Base-by-base conservation (phyloP, 768 basidiomycete species). In the Calocera viscosa region DNA sequence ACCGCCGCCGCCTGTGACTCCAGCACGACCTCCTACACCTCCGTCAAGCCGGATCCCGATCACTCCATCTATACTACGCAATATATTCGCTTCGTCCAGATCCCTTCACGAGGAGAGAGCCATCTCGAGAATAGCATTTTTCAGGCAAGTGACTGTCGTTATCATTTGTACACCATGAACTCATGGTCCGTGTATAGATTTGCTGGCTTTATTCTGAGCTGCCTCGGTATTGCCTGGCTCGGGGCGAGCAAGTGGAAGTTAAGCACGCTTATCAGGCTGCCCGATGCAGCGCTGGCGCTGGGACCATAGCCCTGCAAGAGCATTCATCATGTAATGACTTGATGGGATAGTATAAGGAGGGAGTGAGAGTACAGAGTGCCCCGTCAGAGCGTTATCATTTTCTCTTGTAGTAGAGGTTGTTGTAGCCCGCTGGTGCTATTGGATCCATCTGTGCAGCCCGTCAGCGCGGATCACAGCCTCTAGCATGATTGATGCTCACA, bases 401-500 rank as follows among this genome's bases (percentile, higher is more conserved):
- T 32, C 14, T 28, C 5, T 32, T 30, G 30, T 60, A 22, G 53
- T 16, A 60, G 24, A 60, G 14, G 30, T 60, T 60, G 30, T 60
- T 60, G 7, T 10, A 92, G 17, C 79, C 82, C 70, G 84, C 77
- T 0, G 90, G 89, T 49, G 91, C 84, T 60, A 79, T 74, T 24
- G 87, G 82, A 69, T 89, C 81, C 24, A 85, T 81, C 91, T 93
- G 69, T 33, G 41, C 41, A 16, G 64, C 22, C 14, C 26, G 32
- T n/a, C 38, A 65, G 64, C 65, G 39, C 39, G 3, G 24, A 47
- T 24, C 7, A 5, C 63, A n/a, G 12, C 26, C 43, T 49, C 8
- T 32, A 10, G 49, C 32, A 11, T 24, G 34, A 34, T 26, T 32
- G 49, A n/a, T 60, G 79, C 91, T 72, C 75, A 94, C 94, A 74